Evolutionary conservation across 2,329 filamentous ascomycete species (phyloP).

Genomic region (Calonectria pteridis): DNA sequence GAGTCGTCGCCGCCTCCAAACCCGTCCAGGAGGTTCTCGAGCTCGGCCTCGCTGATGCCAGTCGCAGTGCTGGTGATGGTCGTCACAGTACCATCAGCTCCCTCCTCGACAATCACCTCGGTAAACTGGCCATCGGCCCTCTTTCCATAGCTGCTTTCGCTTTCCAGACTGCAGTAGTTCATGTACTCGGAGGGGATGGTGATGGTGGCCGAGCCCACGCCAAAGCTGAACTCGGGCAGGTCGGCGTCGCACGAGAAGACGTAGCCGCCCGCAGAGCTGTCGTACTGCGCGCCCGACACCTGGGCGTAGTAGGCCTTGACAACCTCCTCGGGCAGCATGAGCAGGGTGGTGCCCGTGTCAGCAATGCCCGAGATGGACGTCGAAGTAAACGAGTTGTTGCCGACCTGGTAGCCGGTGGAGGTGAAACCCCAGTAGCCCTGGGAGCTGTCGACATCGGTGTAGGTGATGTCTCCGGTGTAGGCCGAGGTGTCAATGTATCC

Average conservation of each 20-base stretch:
- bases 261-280: constrained; percentile 58
- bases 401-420: constrained; percentile 36
- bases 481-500: constrained; percentile 75
- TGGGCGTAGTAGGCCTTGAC: constrained; percentile 63
- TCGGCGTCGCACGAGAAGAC: constrained; percentile 60
- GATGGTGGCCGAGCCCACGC: constrained; percentile 69
- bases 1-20: neutral
- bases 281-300: constrained; percentile 56
- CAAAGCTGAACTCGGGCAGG: constrained; percentile 64
- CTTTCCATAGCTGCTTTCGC: constrained; percentile 41
- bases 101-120: neutral
- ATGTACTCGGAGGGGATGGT: constrained; percentile 67
- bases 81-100: neutral
- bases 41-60: neutral
- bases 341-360: constrained; percentile 74
- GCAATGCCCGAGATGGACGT: constrained; percentile 57
- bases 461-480: constrained; percentile 72
- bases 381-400: constrained; percentile 41
- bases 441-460: constrained; percentile 69
- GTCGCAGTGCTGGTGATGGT: neutral
- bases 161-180: constrained; percentile 59
- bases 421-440: constrained; percentile 76
- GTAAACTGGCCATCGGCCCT: neutral
- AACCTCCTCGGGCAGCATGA: constrained; percentile 68
- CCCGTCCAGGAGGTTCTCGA: neutral